Percentiles rank a stretch among this genome's conserved stretches.
These are phyloP conservation scores for Myrica gale DNA, from an alignment of 306 rosid species.

Conservation along the genomic window DNA sequence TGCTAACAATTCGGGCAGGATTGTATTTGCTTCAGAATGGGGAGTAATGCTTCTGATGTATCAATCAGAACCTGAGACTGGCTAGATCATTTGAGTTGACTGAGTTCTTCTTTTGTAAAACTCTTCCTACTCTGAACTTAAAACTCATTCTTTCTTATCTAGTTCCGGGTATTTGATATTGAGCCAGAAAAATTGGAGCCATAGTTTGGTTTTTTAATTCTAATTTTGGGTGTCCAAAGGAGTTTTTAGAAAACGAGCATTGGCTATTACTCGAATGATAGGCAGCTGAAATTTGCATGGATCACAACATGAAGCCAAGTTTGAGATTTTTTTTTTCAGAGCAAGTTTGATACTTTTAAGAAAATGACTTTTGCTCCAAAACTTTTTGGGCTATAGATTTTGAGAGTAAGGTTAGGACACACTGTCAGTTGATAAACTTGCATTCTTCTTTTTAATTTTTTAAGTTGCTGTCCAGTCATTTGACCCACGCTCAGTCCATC, in stretches of 20 bases:
- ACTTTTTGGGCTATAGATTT: background rate
- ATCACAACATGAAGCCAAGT: background rate
- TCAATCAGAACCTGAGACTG: background rate
- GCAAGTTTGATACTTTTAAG: background rate
- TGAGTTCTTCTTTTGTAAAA: background rate
- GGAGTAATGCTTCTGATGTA: background rate
- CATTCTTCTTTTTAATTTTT: too few species aligned
- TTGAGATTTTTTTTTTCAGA: too few species aligned
- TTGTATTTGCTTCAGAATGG: background rate
- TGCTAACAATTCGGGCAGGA: background rate
- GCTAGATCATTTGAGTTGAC: background rate
- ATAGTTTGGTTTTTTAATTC: background rate
- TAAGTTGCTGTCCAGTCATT: background rate
- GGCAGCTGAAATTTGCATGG: background rate
- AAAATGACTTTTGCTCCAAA: background rate
- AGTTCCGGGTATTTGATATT: background rate
- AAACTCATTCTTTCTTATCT: too few species aligned
- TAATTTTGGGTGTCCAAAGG: background rate
- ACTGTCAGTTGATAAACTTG: too few species aligned
- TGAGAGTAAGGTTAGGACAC: background rate
- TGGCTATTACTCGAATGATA: background rate
- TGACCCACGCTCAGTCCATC: background rate
- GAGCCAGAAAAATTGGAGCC: background rate
- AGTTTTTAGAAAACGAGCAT: constrained; percentile 1
- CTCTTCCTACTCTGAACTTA: too few species aligned